phyloP scores from a whole-genome alignment of 352 stramenopile genomes.

The Phytophthora idaei region DNA sequence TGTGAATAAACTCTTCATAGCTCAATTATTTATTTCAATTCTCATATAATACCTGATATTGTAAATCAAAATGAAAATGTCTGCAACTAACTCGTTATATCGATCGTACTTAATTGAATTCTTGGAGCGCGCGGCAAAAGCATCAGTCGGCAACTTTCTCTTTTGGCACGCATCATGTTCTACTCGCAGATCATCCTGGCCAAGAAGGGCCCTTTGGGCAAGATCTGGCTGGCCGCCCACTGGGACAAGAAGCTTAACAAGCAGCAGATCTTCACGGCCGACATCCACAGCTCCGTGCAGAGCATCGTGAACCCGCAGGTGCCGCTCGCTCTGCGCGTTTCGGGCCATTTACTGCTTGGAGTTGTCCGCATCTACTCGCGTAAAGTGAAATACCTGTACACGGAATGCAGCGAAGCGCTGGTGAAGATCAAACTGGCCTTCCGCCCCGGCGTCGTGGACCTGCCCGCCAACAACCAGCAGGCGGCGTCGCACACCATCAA shows the following conservation, averaged over 20 bases:
- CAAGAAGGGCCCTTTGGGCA: conserved; percentile 98
- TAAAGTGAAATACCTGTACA: conserved; percentile 98
- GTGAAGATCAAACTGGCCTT: conserved; percentile 99
- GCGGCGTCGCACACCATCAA: conserved; percentile 82
- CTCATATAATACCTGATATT: not conserved
- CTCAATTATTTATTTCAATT: too few species aligned
- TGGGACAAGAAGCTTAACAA: conserved; percentile 99
- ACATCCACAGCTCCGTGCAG: conserved; percentile 97
- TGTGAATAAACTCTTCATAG: too few species aligned
- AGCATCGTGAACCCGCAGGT: conserved; percentile 97
- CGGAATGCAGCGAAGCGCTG: conserved; percentile 98
- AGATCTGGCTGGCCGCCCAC: conserved; percentile 99
- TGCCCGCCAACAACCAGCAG: conserved; percentile 69
- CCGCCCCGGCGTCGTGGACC: conserved; percentile 79
- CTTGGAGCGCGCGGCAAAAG: conserved; percentile 15
- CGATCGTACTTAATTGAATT: conserved; percentile 15
- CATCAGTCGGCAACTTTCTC: conserved; percentile 24
- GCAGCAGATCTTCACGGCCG: conserved; percentile 97
- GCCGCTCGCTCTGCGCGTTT: conserved; percentile 97
- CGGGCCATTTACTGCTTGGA: conserved; percentile 97
- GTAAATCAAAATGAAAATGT: not conserved
- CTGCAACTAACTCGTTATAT: not conserved
- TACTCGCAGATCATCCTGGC: conserved; percentile 99
- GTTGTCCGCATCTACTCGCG: conserved; percentile 99
- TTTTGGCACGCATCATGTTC: conserved; percentile 88